A percentile compares a stretch with the other conserved stretches of the same genome.
Conservation (phyloP, 2,329 filamentous ascomycete species). For the Cladosporium velox region DNA sequence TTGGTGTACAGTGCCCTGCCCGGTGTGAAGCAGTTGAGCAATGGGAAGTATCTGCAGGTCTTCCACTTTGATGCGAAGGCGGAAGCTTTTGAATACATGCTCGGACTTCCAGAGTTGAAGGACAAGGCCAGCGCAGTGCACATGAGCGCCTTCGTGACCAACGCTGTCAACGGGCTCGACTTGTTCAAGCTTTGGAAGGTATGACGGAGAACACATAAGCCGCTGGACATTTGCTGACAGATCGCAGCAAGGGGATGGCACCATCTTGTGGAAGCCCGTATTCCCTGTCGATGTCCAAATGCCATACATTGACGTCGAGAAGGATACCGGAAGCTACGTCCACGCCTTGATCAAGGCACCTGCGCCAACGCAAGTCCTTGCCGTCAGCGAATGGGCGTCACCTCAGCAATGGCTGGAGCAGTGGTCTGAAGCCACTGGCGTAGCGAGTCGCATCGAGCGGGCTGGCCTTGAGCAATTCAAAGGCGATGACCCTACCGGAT, state of each 20-base stretch:
- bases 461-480: not conserved
- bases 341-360: conserved; percentile 21
- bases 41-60: conserved; percentile 44
- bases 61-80: conserved; percentile 50
- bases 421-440: not conserved
- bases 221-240: not conserved
- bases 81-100: conserved; percentile 26
- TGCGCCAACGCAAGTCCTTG: conserved; percentile 9
- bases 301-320: conserved; percentile 22
- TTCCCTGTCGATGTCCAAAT: not conserved
- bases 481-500: not conserved
- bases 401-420: not conserved
- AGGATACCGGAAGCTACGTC: conserved; percentile 21
- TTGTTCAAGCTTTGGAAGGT: conserved; percentile 26
- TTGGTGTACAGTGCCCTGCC: conserved; percentile 43
- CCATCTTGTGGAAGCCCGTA: not conserved
- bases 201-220: not conserved
- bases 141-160: conserved; percentile 21
- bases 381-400: conserved; percentile 5
- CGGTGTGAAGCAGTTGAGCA: conserved; percentile 39
- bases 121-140: conserved; percentile 23
- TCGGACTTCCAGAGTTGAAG: conserved; percentile 4
- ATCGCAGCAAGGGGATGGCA: conserved; percentile 5
- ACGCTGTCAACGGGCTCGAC: conserved; percentile 14
- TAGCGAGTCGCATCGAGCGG: not conserved